phyloP scores from a whole-genome alignment of 129 eudicot genomes.

The Erigeron canadensis region DNA sequence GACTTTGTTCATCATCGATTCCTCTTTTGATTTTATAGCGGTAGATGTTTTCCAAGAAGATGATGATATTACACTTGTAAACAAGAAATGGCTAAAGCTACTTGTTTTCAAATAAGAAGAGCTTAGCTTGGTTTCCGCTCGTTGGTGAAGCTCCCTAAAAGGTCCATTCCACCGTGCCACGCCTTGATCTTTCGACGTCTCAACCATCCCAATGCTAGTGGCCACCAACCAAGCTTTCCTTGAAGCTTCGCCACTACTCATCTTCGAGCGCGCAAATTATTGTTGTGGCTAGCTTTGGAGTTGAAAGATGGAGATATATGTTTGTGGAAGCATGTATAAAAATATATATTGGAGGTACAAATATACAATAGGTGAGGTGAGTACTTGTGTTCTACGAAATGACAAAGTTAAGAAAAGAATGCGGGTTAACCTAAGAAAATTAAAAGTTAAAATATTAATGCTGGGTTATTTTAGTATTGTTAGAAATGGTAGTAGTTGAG shows the following conservation, averaged over 20 bases:
- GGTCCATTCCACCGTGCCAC: slow-evolving; percentile 58
- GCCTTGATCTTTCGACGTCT: slow-evolving; percentile 54
- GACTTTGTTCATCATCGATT: slow-evolving; percentile 33
- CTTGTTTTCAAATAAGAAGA: slow-evolving; percentile 20
- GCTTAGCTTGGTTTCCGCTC: slow-evolving; percentile 34
- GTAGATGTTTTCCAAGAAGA: background rate
- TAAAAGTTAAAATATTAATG: background rate
- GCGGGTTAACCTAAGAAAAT: background rate
- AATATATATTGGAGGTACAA: background rate
- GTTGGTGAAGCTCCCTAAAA: slow-evolving; percentile 36
- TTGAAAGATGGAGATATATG: background rate
- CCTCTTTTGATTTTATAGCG: slow-evolving; percentile 15
- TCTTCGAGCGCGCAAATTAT: background rate
- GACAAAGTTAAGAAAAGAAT: slow-evolving; percentile 3
- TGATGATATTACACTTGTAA: slow-evolving; percentile 10
- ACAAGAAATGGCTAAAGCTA: background rate
- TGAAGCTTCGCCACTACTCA: slow-evolving; percentile 8
- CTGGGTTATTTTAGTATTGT: background rate
- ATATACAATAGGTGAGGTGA: no score
- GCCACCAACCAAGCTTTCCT: slow-evolving; percentile 42
- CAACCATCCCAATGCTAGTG: slow-evolving; percentile 40
- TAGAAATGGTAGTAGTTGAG: background rate
- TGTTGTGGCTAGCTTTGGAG: background rate
- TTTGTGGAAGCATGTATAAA: slow-evolving; percentile 8
- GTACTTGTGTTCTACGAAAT: slow-evolving; percentile 13